These are phyloP conservation scores for Metrosideros polymorpha DNA, from an alignment of 441 rosid species.

Conservation along the genomic window DNA sequence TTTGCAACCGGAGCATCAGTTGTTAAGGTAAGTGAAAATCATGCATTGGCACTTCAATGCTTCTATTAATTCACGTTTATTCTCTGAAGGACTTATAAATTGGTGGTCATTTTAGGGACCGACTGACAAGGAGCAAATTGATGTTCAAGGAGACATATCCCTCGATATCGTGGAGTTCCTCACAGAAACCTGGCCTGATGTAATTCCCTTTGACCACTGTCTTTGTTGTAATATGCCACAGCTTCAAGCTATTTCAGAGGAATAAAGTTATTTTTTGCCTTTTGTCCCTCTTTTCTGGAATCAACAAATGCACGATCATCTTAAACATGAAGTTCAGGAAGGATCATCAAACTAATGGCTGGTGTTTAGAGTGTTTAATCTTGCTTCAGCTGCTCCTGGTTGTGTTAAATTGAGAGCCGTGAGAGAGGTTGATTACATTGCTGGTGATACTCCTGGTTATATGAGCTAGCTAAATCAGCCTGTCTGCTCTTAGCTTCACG, in stretches of 20 bases:
- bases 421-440: neutral
- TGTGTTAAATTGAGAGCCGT: neutral
- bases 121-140: conserved; percentile 91
- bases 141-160: conserved; percentile 89
- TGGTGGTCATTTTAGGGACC: conserved; percentile 48
- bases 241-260: neutral
- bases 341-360: neutral
- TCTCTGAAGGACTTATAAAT: neutral
- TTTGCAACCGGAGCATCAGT: conserved; percentile 95
- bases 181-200: conserved; percentile 84
- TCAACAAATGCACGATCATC: neutral
- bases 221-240: neutral
- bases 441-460: neutral
- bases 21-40: conserved; percentile 49
- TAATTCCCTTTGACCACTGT: conserved; percentile 16
- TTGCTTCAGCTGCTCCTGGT: neutral
- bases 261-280: neutral
- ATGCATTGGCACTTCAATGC: neutral
- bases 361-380: neutral
- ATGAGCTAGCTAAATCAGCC: neutral
- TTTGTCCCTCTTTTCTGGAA: neutral
- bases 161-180: conserved; percentile 75
- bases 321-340: neutral
- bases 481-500: neutral
- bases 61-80: neutral